phyloP scores from a whole-genome alignment of 352 stramenopile genomes.

The Phytophthora parvispora region DNA sequence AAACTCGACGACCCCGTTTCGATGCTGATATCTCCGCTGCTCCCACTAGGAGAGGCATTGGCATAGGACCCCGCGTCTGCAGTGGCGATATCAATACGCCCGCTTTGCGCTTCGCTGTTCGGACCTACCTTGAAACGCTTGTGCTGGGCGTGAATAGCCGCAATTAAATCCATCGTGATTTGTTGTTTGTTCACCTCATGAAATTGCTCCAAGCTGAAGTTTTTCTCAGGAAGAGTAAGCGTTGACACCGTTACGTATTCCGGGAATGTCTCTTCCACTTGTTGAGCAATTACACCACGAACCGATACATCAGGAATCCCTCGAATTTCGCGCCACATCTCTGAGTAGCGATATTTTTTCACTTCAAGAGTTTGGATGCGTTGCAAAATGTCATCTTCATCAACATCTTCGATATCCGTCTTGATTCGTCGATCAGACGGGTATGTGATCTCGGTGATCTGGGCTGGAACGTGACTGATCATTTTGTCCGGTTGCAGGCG shows the following conservation, averaged over 20 bases:
- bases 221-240: constrained; percentile 89
- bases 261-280: constrained; percentile 92
- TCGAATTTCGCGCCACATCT: constrained; percentile 91
- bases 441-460: constrained; percentile 94
- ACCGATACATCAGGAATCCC: constrained; percentile 80
- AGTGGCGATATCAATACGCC: constrained; percentile 54
- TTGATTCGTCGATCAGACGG: constrained; percentile 96
- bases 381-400: constrained; percentile 92
- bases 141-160: constrained; percentile 90
- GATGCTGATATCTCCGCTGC: constrained; percentile 45
- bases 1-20: constrained; percentile 43
- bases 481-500: constrained; percentile 68
- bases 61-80: constrained; percentile 50
- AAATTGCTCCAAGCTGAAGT: constrained; percentile 92
- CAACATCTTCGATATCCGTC: constrained; percentile 90
- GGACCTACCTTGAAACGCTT: constrained; percentile 70
- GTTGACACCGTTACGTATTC: constrained; percentile 93
- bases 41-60: constrained; percentile 41
- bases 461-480: constrained; percentile 81
- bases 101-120: constrained; percentile 55
- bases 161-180: constrained; percentile 93
- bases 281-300: constrained; percentile 95
- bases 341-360: constrained; percentile 93
- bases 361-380: constrained; percentile 90
- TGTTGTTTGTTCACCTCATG: constrained; percentile 96